Evolutionary conservation across 1,284 basidiomycete species (phyloP).

Genomic region (Ustilago lituana): DNA sequence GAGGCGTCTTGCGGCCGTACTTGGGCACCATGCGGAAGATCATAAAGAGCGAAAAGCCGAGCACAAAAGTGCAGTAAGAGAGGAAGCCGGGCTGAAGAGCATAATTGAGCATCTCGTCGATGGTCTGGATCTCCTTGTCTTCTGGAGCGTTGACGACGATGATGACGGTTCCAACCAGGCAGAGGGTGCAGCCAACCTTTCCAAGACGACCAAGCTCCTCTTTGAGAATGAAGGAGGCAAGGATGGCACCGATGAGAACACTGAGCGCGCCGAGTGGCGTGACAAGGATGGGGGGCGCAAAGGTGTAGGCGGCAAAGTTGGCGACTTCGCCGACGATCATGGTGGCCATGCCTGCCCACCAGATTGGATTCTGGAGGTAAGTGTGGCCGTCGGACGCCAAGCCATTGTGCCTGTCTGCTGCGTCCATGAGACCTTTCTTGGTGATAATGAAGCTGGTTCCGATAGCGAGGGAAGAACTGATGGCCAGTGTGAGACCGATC

Average conservation of each 20-base stretch:
- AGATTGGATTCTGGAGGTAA: constrained; percentile 92
- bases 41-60: constrained; percentile 80
- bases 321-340: constrained; percentile 74
- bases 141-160: constrained; percentile 97
- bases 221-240: constrained; percentile 90
- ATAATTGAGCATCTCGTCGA: constrained; percentile 91
- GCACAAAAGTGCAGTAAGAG: constrained; percentile 89
- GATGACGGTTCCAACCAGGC: constrained; percentile 88
- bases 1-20: constrained; percentile 85
- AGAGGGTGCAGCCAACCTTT: constrained; percentile 88
- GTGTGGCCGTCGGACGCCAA: constrained; percentile 65
- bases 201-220: constrained; percentile 95
- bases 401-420: constrained; percentile 60
- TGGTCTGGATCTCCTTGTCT: constrained; percentile 91
- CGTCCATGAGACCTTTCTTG: constrained; percentile 66
- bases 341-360: constrained; percentile 97
- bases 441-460: constrained; percentile 67
- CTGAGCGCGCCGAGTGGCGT: constrained; percentile 94
- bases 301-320: constrained; percentile 98
- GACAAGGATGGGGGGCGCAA: constrained; percentile 95
- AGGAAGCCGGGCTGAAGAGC: constrained; percentile 79
- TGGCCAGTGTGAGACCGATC: constrained; percentile 65
- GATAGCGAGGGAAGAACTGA: constrained; percentile 64
- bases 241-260: constrained; percentile 81
- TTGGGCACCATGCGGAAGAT: constrained; percentile 87